Evolutionary conservation across 495 filamentous ascomycete genomes (phyloP).

Genomic region (Xanthoparmelia taractica): DNA sequence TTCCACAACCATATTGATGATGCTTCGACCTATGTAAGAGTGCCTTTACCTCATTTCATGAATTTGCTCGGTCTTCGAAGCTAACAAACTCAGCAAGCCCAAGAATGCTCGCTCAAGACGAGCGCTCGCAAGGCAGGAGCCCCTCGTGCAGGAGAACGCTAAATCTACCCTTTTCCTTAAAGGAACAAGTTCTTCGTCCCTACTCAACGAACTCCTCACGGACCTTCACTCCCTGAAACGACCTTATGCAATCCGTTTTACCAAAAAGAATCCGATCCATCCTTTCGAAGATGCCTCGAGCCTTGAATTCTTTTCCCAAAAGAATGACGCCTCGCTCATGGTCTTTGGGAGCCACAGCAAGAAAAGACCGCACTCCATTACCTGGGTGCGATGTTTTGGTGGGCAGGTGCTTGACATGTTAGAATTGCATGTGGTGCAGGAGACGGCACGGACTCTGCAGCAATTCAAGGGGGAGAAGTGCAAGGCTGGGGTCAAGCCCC

Average conservation of each 20-base stretch:
- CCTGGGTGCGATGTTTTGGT: conserved; percentile 72
- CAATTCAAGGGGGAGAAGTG: conserved; percentile 81
- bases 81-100: conserved; percentile 59
- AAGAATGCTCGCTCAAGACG: conserved; percentile 90
- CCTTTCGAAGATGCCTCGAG: conserved; percentile 86
- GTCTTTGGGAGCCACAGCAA: conserved; percentile 78
- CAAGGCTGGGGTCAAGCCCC: conserved; percentile 72
- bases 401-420: conserved; percentile 87
- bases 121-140: conserved; percentile 79
- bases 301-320: conserved; percentile 86
- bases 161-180: conserved; percentile 82
- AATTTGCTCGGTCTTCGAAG: conserved; percentile 10
- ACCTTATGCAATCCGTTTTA: conserved; percentile 75
- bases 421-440: conserved; percentile 70
- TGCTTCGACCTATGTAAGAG: conserved; percentile 47
- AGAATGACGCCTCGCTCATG: conserved; percentile 81
- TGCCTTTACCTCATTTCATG: background rate
- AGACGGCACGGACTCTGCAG: conserved; percentile 54
- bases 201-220: conserved; percentile 68
- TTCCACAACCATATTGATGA: conserved; percentile 15
- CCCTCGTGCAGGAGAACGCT: conserved; percentile 80
- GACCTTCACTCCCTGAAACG: conserved; percentile 77
- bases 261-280: conserved; percentile 88
- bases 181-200: conserved; percentile 68
- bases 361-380: conserved; percentile 87